Evolutionary conservation across 2,329 filamentous ascomycete species (phyloP).

Genomic region (Colletotrichum neosansevieriae): DNA sequence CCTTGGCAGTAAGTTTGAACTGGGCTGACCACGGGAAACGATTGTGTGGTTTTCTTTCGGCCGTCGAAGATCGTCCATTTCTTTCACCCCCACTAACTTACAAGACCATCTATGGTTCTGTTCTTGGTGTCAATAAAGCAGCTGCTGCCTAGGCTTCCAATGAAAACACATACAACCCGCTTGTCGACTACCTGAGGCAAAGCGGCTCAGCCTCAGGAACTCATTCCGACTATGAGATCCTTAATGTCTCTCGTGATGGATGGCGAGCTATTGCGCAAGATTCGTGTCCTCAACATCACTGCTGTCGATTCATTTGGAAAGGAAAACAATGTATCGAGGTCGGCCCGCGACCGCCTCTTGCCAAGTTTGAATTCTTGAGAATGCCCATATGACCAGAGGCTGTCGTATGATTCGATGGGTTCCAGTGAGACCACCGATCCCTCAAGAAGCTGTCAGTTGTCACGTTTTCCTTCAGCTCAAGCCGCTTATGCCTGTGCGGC

Average conservation of each 20-base stretch:
- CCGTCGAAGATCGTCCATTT: background rate
- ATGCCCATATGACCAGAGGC: conserved; percentile 1
- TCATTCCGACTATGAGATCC: conserved; percentile 13
- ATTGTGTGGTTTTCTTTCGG: conserved; percentile 11
- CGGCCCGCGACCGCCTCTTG: conserved; percentile 12
- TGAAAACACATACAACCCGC: conserved; percentile 14
- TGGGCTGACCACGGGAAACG: conserved; percentile 2
- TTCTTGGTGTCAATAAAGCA: conserved; percentile 15
- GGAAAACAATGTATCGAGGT: background rate
- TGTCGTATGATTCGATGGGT: background rate
- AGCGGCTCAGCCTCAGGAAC: conserved; percentile 6
- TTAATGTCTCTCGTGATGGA: conserved; percentile 19
- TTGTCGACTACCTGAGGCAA: conserved; percentile 9
- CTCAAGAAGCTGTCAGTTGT: conserved; percentile 2
- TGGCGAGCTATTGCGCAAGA: conserved; percentile 27
- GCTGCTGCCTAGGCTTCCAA: background rate
- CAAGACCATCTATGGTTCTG: background rate
- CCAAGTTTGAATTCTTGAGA: conserved; percentile 21
- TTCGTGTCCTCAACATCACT: background rate
- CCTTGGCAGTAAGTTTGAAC: conserved; percentile 8
- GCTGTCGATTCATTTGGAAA: background rate
- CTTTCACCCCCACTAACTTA: background rate
- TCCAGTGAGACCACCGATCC: background rate
- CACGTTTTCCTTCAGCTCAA: conserved; percentile 11
- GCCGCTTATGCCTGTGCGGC: background rate